Evolutionary conservation across 768 basidiomycete genomes (phyloP), one percentile per base, ranked within the genome.

Genomic region (Kockovaella imperatae): DNA sequence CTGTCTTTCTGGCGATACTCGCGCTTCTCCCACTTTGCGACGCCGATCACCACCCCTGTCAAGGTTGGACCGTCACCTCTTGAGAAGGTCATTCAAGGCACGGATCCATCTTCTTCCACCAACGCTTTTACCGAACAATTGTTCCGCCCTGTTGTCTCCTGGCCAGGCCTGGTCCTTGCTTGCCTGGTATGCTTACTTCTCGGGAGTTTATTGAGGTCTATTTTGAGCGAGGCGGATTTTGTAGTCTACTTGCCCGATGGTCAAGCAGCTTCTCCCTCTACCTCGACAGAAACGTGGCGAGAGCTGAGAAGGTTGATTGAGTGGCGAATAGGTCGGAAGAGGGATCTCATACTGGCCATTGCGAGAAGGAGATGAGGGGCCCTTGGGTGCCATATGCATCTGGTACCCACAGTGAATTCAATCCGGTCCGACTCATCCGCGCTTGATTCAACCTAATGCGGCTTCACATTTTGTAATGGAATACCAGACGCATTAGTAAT

Each of bases 191-290:
- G 85, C 23, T 90, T 97, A 71, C 74, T 97, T 61, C 79, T 96
- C 60, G 93, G 93, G 48, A 91, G 88, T 23, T 74, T 97, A 47
- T 73, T 95, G 52, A 80, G 93, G 47, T 88, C 87, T 15, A 76
- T 97, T 53, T 75, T 96, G 31, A 85, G 83, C 5, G 87, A 93
- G 35, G 86, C 84, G 14, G 93, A 95, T 72, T 91, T 89, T 73
- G 81, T 90, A 35, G 83, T 88, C 67, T 80, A 87, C 36, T 45
- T 60, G 8, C 20, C 54, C 47, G 17, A 51, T 53, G 52, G 77
- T 73, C n/a, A n/a, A n/a, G n/a, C n/a, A n/a, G n/a, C n/a, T n/a
- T n/a, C n/a, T n/a, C n/a, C n/a, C n/a, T n/a, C n/a, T n/a, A n/a
- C n/a, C n/a, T n/a, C n/a, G n/a, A n/a, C n/a, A n/a, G 46, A 67